Evolutionary conservation across 2,329 filamentous ascomycete species (phyloP), one percentile per base, ranked within the genome.

Genomic region (Colletotrichum noveboracense): DNA sequence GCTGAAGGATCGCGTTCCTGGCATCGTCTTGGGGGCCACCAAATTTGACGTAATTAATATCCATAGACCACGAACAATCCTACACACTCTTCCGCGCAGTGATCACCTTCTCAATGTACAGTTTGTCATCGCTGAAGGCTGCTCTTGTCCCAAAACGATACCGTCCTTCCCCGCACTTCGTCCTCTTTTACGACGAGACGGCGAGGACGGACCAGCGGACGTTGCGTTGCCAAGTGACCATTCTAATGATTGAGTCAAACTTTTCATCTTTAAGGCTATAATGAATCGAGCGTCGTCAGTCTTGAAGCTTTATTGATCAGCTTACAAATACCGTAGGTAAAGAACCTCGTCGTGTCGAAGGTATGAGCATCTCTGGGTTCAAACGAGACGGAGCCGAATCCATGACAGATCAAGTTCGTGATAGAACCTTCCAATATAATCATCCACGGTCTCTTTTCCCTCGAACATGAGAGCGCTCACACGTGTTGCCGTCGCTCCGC

Each of bases 71-170:
- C 6, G 1, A 21, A 21, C 1, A 48, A 1, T 13, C n/a, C 43
- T 12, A 13, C 1, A 21, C n/a, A 21, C 18, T 48, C 0, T 12
- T 48, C 6, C 0, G 5, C n/a, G 18, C 10, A 21, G 5, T 21
- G 6, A 21, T 48, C n/a, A n/a, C 6, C 5, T 7, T n/a, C 43
- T 21, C 5, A 48, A 13, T 48, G 10, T 6, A 21, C n/a, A 21
- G 9, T 48, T 48, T 3, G n/a, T 48, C 18, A 48, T 48, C n/a
- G 43, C 43, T 21, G 13, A 48, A 48, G 43, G 43, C 43, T 48
- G 43, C 18, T 2, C 10, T 13, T 21, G n/a, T 48, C 43, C 43
- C 3, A 48, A 21, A 48, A 48, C 2, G 43, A 48, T 21, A 48
- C 3, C 6, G 43, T 13, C 43, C n/a, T 48, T 48, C 43, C 43